phyloP scores from a whole-genome alignment of 345 rosid genomes.

The Lepidium africanum region DNA sequence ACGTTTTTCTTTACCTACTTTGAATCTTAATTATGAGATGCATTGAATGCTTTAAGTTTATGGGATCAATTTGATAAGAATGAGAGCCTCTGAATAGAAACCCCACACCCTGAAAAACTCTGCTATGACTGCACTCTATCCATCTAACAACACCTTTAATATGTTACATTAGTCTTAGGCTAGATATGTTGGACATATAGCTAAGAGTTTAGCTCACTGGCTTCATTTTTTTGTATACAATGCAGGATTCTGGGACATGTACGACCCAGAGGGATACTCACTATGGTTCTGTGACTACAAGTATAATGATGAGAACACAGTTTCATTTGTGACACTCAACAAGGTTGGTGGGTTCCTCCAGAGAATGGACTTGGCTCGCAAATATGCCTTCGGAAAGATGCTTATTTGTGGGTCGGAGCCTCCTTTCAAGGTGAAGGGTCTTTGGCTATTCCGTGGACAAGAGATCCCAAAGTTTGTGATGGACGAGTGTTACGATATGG shows the following conservation, averaged over 20 bases:
- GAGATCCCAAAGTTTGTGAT: slow-evolving; percentile 71
- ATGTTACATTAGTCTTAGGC: not conserved
- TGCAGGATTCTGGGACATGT: slow-evolving; percentile 99
- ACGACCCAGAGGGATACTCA: slow-evolving; percentile 91
- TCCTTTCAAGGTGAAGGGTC: slow-evolving; percentile 80
- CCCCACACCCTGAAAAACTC: not conserved
- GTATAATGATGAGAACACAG: slow-evolving; percentile 89
- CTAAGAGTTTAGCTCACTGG: not conserved
- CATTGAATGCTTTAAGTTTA: not conserved
- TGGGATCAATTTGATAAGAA: not conserved
- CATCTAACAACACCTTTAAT: not conserved
- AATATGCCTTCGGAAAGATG: slow-evolving; percentile 94
- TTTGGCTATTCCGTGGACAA: slow-evolving; percentile 88
- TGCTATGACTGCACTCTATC: not conserved
- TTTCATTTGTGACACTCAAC: slow-evolving; percentile 85
- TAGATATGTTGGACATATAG: not conserved
- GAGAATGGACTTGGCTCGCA: slow-evolving; percentile 90
- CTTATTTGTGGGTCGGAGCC: slow-evolving; percentile 55
- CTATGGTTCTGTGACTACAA: slow-evolving; percentile 97
- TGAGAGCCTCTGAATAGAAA: not conserved
- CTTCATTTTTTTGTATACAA: not conserved
- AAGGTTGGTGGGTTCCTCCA: slow-evolving; percentile 95
- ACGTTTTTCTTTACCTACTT: not conserved
- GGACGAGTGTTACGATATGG: slow-evolving; percentile 88
- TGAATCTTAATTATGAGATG: not conserved